phyloP scores from a whole-genome alignment of 139 green algal genomes.

The Micromonas pusilla region DNA sequence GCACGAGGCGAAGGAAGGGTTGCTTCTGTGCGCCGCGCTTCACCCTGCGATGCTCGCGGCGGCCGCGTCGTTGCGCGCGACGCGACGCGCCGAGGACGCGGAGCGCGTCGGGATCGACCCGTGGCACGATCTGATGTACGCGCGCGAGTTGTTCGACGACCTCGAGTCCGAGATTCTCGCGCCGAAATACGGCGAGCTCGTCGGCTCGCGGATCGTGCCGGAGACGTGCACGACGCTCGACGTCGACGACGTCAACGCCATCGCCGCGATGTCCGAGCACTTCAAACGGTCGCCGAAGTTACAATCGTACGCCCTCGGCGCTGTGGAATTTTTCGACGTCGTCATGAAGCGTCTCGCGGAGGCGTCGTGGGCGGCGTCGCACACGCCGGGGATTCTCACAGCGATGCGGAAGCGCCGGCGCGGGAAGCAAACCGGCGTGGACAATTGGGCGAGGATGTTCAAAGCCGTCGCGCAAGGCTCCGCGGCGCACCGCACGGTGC shows the following conservation, averaged over 20 bases:
- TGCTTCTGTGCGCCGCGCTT: too few species aligned
- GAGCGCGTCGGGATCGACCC: not conserved
- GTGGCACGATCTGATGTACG: not conserved
- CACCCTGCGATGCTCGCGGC: not conserved
- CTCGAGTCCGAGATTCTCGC: not conserved
- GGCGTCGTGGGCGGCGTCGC: not conserved
- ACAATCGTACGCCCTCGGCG: not conserved
- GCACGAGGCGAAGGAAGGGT: too few species aligned
- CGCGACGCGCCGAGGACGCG: not conserved
- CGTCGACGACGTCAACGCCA: not conserved
- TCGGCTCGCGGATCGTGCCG: not conserved
- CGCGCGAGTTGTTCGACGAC: not conserved
- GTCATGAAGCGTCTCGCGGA: not conserved
- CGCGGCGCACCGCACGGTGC: not conserved
- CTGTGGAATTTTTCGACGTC: not conserved
- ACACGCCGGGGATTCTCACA: not conserved
- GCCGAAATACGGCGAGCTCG: not conserved
- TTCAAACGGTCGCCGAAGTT: not conserved
- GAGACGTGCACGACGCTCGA: not conserved
- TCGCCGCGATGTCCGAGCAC: not conserved
- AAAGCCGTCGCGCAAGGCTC: not conserved
- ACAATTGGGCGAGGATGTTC: not conserved
- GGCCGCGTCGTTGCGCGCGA: too few species aligned
- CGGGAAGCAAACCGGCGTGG: not conserved
- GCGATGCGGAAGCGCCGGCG: not conserved